Conservation (phyloP, 2,329 filamentous ascomycete species). For the Epichloe elymi region DNA sequence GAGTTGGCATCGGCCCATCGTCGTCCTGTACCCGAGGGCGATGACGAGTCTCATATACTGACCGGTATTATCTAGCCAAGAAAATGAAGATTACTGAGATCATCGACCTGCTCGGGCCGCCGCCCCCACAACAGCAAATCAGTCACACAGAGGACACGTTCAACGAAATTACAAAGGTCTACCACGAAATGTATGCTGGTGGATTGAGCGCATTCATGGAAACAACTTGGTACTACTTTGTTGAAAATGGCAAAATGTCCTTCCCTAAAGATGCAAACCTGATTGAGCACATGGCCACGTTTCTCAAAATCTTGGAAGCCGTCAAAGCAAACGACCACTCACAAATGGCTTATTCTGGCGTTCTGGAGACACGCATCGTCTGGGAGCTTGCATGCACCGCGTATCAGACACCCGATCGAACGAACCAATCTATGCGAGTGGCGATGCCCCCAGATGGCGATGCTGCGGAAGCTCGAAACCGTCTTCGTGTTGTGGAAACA, state of each 20-base stretch:
- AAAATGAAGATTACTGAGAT: slow-evolving; percentile 65
- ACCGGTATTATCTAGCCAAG: slow-evolving; percentile 15
- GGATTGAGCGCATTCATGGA: slow-evolving; percentile 69
- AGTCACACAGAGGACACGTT: slow-evolving; percentile 38
- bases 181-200: slow-evolving; percentile 61
- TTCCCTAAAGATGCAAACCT: slow-evolving; percentile 41
- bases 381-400: slow-evolving; percentile 44
- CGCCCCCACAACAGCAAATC: slow-evolving; percentile 41
- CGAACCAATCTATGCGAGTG: slow-evolving; percentile 19
- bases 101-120: slow-evolving; percentile 46
- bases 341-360: slow-evolving; percentile 40
- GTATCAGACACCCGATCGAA: slow-evolving; percentile 24
- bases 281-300: slow-evolving; percentile 53
- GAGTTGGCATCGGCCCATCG: slow-evolving; percentile 15
- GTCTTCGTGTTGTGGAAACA: slow-evolving; percentile 63
- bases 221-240: slow-evolving; percentile 63
- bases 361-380: slow-evolving; percentile 45
- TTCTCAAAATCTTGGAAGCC: slow-evolving; percentile 42
- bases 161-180: slow-evolving; percentile 58
- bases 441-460: slow-evolving; percentile 42
- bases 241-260: slow-evolving; percentile 30
- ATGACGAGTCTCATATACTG: not conserved
- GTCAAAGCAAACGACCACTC: slow-evolving; percentile 35
- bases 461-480: slow-evolving; percentile 49
- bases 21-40: not conserved